phyloP scores from a whole-genome alignment of 2,329 filamentous ascomycete genomes.

The Cladosporium sp. region DNA sequence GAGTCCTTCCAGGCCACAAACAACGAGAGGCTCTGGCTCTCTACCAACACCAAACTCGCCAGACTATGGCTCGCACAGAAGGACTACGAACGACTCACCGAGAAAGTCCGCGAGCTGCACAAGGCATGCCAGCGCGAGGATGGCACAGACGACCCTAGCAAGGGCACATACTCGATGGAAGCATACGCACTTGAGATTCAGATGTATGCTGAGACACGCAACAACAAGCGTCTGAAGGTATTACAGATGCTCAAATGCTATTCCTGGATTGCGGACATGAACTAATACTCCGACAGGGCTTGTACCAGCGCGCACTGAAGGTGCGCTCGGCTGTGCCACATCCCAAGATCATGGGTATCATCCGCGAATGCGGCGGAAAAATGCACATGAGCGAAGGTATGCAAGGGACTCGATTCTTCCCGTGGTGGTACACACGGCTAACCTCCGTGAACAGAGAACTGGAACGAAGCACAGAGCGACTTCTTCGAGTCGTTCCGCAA shows the following conservation, averaged over 20 bases:
- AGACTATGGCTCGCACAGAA: constrained; percentile 89
- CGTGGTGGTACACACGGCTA: constrained; percentile 25
- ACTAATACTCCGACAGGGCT: constrained; percentile 47
- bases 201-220: constrained; percentile 95
- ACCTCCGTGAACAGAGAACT: constrained; percentile 67
- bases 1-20: constrained; percentile 96
- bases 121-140: constrained; percentile 84
- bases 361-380: constrained; percentile 96
- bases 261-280: constrained; percentile 13
- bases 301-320: constrained; percentile 87
- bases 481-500: constrained; percentile 99
- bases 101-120: constrained; percentile 86
- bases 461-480: constrained; percentile 94
- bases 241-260: constrained; percentile 24
- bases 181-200: constrained; percentile 97
- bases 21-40: constrained; percentile 94
- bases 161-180: constrained; percentile 93
- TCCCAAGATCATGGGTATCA: constrained; percentile 98
- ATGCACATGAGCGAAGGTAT: constrained; percentile 96
- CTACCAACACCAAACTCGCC: constrained; percentile 96
- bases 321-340: constrained; percentile 97
- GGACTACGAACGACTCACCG: constrained; percentile 76
- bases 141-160: constrained; percentile 86
- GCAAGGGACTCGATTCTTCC: constrained; percentile 32
- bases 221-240: constrained; percentile 93